phyloP scores from a whole-genome alignment of 2,329 filamentous ascomycete genomes.

The Lasiodiplodia gonubiensis region DNA sequence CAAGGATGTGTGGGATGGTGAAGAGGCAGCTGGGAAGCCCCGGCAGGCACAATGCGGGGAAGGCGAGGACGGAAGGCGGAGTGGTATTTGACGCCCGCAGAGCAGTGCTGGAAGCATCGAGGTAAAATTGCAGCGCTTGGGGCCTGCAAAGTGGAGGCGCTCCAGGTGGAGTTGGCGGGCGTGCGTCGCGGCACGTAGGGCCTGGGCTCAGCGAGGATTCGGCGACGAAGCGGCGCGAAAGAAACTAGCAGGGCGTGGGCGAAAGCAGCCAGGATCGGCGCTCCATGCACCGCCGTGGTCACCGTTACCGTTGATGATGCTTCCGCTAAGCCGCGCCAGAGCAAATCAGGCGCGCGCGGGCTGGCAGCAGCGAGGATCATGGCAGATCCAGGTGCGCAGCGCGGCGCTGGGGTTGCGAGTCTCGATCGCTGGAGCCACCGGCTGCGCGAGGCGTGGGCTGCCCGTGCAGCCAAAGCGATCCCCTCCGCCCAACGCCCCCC shows the following conservation, averaged over 20 bases:
- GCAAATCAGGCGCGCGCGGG: constrained; percentile 26
- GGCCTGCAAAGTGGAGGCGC: constrained; percentile 24
- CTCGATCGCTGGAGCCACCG: constrained; percentile 26
- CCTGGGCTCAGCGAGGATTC: constrained; percentile 26
- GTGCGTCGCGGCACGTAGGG: constrained; percentile 28
- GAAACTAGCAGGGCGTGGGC: constrained; percentile 21
- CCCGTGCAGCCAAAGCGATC: constrained; percentile 14
- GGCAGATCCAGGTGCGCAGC: constrained; percentile 26
- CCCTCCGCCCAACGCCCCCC: constrained; percentile 19
- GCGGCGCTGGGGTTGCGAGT: constrained; percentile 22
- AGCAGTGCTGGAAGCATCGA: constrained; percentile 4
- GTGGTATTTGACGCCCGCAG: constrained; percentile 15
- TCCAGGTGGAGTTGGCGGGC: constrained; percentile 19
- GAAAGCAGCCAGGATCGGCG: constrained; percentile 28
- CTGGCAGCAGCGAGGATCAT: constrained; percentile 26
- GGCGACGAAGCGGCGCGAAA: constrained; percentile 24
- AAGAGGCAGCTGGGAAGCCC: constrained; percentile 23
- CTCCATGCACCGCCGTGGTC: constrained; percentile 23
- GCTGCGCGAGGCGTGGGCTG: constrained; percentile 24
- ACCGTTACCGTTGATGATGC: constrained; percentile 25
- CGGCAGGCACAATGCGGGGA: constrained; percentile 28
- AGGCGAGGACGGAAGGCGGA: constrained; percentile 7
- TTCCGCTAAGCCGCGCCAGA: constrained; percentile 24
- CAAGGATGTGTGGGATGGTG: constrained; percentile 17
- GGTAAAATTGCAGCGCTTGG: constrained; percentile 25